phyloP scores from a whole-genome alignment of 2,329 filamentous ascomycete genomes.

The Claviceps capensis region DNA sequence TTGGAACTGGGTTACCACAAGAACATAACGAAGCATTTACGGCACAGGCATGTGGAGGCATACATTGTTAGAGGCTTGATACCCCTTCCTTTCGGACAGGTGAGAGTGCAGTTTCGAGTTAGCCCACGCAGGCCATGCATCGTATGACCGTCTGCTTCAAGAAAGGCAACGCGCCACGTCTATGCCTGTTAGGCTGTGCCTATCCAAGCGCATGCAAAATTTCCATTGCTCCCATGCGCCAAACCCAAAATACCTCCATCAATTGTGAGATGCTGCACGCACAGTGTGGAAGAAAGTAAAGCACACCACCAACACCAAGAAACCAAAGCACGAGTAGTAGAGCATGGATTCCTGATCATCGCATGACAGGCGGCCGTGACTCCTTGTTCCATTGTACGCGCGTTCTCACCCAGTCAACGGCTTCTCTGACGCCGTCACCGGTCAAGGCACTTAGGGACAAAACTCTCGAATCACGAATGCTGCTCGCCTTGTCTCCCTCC shows the following conservation, averaged over 20 bases:
- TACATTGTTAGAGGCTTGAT: slow-evolving; percentile 1
- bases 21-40: neutral
- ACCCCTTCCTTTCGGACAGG: neutral
- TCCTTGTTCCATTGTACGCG: slow-evolving; percentile 96
- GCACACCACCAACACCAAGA: neutral
- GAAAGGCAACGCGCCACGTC: neutral
- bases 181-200: slow-evolving; percentile 1
- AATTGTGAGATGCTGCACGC: slow-evolving; percentile 1
- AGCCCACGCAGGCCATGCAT: too few species aligned
- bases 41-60: neutral
- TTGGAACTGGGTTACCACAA: neutral
- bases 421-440: slow-evolving; percentile 76
- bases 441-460: slow-evolving; percentile 85
- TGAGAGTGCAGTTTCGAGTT: neutral
- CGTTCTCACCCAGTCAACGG: slow-evolving; percentile 91
- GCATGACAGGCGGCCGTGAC: slow-evolving; percentile 79
- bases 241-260: neutral
- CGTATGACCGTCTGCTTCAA: too few species aligned
- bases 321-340: neutral
- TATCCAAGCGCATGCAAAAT: slow-evolving; percentile 5
- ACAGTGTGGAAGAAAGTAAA: neutral
- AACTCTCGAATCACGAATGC: slow-evolving; percentile 80
- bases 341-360: slow-evolving; percentile 33
- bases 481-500: slow-evolving; percentile 78
- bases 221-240: slow-evolving; percentile 2